Evolutionary conservation across 2,329 filamentous ascomycete species (phyloP), one percentile per base, ranked within the genome.

Genomic region (Domatiomyces catenatus): DNA sequence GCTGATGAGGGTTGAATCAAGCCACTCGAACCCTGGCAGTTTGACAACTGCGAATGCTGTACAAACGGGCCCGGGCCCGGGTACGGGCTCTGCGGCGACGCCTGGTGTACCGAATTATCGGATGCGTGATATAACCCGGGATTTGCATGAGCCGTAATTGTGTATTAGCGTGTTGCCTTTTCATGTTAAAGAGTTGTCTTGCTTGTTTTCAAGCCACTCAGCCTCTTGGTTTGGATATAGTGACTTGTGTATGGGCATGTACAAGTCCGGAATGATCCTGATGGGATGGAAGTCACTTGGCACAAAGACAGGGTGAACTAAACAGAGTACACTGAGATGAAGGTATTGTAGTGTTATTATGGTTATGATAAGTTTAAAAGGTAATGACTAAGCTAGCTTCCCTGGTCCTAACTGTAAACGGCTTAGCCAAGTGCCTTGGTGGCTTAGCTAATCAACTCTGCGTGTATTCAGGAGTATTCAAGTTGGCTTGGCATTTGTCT

Each of bases 1-100:
- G 63, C 70, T 98, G 58, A 83, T 82, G 46, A 77, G 88, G 55
- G 79, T 94, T 57, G 92, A 95, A 70, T 89, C 84, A 20, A 79
- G 74, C 47, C 76, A 79, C 50, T 81, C 75, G 18, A 61, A 66
- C 5, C 10, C 32, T 5, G 32, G 32, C 32, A 15, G 2, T 39
- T 12, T 12, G 10, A 39, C 15, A 5, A 39, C 4, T 15, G 32
- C 8, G 10, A 39, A 15, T 15, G 32, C 8, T 39, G 32, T 10
- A 5, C 10, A 15, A 12, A 5, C 32, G 32, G 12, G 8, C 10
- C 44, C 32, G 32, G 12, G 8, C 10, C 44, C 61, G 58, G 44
- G 61, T 54, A 39, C 53, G 48, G 62, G 67, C 48, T 46, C 49
- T 32, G 55, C 53, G 12, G n/a, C 48, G n/a, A 53, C 50, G 22